Evolutionary conservation across 78 protist genomes (phyloP).

Genomic region (Dictyostelium citrinum): DNA sequence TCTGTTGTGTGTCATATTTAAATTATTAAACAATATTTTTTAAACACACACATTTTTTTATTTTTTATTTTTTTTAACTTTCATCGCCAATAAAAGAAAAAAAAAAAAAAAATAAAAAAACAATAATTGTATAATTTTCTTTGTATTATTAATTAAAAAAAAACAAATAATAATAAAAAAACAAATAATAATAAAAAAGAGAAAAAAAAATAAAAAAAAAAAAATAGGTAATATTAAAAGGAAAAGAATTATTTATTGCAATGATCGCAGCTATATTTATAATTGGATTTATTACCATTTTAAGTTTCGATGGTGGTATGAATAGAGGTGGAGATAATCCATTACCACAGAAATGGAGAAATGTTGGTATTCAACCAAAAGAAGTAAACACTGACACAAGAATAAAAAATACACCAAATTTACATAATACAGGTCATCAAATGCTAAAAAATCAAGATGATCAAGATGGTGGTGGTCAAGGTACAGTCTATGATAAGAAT

Average conservation of each 20-base stretch:
- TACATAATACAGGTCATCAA: neutral
- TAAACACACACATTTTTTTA: neutral
- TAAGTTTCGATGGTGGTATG: constrained; percentile 36
- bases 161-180: neutral
- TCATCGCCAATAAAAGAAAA: neutral
- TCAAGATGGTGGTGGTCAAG: neutral
- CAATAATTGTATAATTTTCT: neutral
- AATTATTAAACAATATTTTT: neutral
- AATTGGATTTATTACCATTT: constrained; percentile 15
- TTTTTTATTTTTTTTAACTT: neutral
- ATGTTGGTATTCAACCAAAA: neutral
- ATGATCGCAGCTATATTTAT: constrained; percentile 22
- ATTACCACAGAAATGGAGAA: constrained; percentile 15
- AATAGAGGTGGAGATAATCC: neutral
- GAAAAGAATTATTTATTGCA: neutral
- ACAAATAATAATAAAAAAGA: neutral
- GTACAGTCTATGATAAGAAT: neutral
- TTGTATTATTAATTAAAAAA: neutral
- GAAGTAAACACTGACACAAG: neutral
- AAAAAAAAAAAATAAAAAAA: neutral
- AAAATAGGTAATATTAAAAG: neutral
- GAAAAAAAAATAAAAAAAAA: neutral
- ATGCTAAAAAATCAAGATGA: neutral
- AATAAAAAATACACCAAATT: neutral
- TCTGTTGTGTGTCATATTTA: too few species aligned